Percentiles rank a stretch among this genome's conserved stretches.
Evolutionary conservation across 2,329 filamentous ascomycete genomes (phyloP).

Genomic region (Dothistroma septosporum): DNA sequence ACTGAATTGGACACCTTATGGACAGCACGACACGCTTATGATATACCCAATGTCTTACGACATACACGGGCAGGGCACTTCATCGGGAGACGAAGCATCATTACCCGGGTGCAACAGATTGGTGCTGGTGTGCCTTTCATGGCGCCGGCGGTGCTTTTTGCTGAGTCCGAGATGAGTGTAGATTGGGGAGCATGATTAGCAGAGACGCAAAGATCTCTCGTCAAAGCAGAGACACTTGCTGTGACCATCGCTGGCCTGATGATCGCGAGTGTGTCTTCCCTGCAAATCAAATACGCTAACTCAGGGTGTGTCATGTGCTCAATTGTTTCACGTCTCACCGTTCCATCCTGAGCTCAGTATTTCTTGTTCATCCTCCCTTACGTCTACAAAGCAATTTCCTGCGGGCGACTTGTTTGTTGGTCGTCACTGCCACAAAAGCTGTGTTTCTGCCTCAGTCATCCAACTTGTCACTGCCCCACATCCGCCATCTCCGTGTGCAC

Average conservation of each 20-base stretch:
- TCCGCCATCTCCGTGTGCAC: background rate
- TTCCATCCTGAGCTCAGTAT: background rate
- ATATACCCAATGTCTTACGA: constrained; percentile 7
- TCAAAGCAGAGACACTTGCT: background rate
- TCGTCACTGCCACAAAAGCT: too few species aligned
- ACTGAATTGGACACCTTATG: constrained; percentile 38
- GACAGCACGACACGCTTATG: constrained; percentile 1
- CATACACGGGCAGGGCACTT: background rate
- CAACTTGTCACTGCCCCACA: background rate
- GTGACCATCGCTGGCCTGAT: background rate
- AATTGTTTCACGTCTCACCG: background rate
- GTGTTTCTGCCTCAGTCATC: background rate
- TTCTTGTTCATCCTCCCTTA: background rate
- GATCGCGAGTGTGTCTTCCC: background rate
- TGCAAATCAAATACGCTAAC: background rate
- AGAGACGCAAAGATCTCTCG: background rate
- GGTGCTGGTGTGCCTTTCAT: background rate
- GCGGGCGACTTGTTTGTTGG: too few species aligned
- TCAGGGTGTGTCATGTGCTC: background rate
- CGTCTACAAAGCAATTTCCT: background rate
- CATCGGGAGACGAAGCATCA: background rate
- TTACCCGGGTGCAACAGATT: background rate
- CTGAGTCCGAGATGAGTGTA: background rate
- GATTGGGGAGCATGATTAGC: constrained; percentile 1
- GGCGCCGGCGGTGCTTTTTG: background rate